These are phyloP conservation scores for Suillus bovinus DNA, from an alignment of 768 basidiomycete genomes.

Conservation along the genomic window DNA sequence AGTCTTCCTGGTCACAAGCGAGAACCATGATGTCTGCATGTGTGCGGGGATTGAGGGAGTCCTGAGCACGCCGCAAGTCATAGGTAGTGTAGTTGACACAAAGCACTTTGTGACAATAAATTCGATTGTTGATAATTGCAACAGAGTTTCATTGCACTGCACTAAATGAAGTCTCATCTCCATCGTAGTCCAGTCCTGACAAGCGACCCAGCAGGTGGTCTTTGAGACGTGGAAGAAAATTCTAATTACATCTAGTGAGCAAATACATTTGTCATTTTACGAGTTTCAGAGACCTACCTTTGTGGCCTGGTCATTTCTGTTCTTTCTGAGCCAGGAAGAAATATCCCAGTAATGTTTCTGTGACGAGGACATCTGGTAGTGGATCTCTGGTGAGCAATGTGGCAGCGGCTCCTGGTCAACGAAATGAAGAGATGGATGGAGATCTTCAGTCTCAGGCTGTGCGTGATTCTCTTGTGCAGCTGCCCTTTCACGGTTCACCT, in stretches of 20 bases:
- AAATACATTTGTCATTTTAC: not conserved
- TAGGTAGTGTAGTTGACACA: constrained; percentile 22
- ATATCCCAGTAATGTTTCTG: constrained; percentile 10
- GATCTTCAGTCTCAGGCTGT: not conserved
- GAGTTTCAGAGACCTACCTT: constrained; percentile 9
- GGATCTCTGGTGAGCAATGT: not conserved
- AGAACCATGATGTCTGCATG: too few relatives aligned
- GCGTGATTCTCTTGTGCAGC: too few relatives aligned
- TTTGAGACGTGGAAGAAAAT: constrained; percentile 21
- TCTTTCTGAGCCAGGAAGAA: constrained; percentile 5
- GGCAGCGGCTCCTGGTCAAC: constrained; percentile 14
- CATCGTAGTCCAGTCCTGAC: constrained; percentile 18
- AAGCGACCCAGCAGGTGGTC: constrained; percentile 21
- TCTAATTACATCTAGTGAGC: constrained; percentile 12
- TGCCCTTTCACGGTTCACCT: too few relatives aligned
- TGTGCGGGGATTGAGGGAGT: too few relatives aligned
- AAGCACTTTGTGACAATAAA: constrained; percentile 26
- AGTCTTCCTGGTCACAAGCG: too few relatives aligned
- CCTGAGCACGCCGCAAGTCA: too few relatives aligned
- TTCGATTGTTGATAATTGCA: constrained; percentile 19
- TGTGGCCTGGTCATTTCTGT: constrained; percentile 11
- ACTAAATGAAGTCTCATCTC: constrained; percentile 26
- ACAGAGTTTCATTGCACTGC: constrained; percentile 22
- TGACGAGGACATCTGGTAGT: constrained; percentile 24
- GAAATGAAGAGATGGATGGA: constrained; percentile 10